Evolutionary conservation across 164 flowering plant species (phyloP), one percentile per base, ranked within the genome.

Genomic region (Protea cynaroides): DNA sequence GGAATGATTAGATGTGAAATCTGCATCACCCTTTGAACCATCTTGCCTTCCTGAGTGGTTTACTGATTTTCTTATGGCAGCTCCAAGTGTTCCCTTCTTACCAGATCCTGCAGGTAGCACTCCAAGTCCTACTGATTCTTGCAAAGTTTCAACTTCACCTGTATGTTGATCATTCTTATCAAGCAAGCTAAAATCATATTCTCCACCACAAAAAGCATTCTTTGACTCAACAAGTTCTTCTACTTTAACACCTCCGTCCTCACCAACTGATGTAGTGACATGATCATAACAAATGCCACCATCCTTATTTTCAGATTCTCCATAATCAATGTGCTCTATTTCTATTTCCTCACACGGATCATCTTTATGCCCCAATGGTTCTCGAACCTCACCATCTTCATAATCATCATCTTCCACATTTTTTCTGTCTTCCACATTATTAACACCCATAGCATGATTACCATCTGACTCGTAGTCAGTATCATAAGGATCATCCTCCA

Each of bases 331-430:
- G 29, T 55, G 53, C 54, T 63, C 72, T 25, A 38, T 50, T 56
- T 67, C 71, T 29, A 37, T 37, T 46, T 61, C 64, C 23, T 66
- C 73, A 62, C 15, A 47, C 7, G 8, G 54, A 12, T 59, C 51
- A 29, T 29, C 78, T 63, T 71, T 78, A 9, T 21, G 58, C 57
- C 34, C 64, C 14, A 62, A 37, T 44, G 78, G 66, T 65, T 83
- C 86, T 52, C 84, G 74, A 18, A 83, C 80, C 74, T 87, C 89
- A 56, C 92, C 89, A 77, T 87, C 89, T 75, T 84, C 92, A 71
- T 71, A 80, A 17, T 83, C 86, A 58, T 84, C 82, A 47, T 79
- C 84, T 36, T 64, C 82, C 63, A 56, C 49, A 53, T 61, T 63
- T 12, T 23, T 65, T 65, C 55, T 70, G 55, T 22, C 46, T 50